These are phyloP conservation scores for Syzygium jambos DNA, from an alignment of 345 rosid species.

Conservation along the genomic window DNA sequence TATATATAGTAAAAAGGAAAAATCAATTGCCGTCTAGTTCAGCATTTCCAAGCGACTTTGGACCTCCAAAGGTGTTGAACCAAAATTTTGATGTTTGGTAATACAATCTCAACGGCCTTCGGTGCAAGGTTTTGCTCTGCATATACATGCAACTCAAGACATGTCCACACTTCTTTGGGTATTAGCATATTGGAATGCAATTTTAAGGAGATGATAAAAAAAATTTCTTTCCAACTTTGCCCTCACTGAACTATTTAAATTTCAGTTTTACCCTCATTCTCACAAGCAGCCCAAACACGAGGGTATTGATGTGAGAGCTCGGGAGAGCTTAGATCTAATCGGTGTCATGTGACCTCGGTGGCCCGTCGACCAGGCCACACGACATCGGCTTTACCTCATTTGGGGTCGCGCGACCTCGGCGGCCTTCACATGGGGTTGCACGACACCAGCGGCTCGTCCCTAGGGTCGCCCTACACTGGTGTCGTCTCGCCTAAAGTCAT, in stretches of 20 bases:
- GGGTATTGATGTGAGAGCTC: background rate
- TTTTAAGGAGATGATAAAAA: background rate
- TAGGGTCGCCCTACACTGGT: rapidly evolving
- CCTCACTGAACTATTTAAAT: background rate
- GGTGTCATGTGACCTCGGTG: background rate
- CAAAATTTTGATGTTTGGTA: background rate
- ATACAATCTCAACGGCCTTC: background rate
- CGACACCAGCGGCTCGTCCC: background rate
- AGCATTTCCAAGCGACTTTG: background rate
- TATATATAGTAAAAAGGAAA: background rate
- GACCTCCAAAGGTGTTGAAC: background rate
- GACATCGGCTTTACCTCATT: background rate
- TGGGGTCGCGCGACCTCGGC: background rate
- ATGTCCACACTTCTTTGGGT: background rate
- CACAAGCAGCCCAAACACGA: background rate
- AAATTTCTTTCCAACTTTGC: background rate
- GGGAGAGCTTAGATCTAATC: background rate
- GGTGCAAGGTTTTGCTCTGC: background rate
- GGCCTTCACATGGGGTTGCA: background rate
- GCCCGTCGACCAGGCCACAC: background rate
- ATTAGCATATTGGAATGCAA: background rate
- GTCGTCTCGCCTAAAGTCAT: background rate
- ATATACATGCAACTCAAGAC: background rate
- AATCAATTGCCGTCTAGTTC: background rate
- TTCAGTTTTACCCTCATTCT: background rate